These are phyloP conservation scores for Lactarius sp. DNA, from an alignment of 768 basidiomycete genomes.

Conservation along the genomic window DNA sequence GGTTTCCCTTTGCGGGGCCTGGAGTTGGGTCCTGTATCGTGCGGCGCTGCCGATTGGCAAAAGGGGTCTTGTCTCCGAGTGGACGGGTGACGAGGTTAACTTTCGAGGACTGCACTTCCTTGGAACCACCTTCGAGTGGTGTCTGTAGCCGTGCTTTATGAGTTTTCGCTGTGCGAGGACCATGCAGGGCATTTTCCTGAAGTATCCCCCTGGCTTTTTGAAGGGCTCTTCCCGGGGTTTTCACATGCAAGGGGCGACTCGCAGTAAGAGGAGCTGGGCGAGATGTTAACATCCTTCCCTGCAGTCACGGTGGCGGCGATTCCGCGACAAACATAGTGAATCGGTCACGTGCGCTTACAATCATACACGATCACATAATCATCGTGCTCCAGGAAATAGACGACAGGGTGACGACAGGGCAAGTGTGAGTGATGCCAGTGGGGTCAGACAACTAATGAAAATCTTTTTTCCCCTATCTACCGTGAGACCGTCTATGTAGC, in stretches of 20 bases:
- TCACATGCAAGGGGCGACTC: slow-evolving; percentile 32
- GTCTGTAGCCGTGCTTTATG: slow-evolving; percentile 34
- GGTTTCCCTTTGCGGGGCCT: no score
- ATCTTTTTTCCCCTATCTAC: no score
- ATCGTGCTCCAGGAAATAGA: no score
- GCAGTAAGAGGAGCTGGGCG: slow-evolving; percentile 29
- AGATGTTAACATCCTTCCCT: slow-evolving; percentile 21
- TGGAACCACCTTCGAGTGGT: slow-evolving; percentile 32
- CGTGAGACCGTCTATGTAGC: no score
- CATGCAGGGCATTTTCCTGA: slow-evolving; percentile 48
- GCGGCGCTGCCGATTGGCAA: slow-evolving; percentile 55
- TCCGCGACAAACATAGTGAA: no score
- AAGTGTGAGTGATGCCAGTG: no score
- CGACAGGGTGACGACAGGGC: no score
- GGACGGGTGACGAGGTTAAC: slow-evolving; percentile 38
- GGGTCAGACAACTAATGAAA: no score
- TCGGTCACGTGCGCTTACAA: no score
- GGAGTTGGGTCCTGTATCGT: no score
- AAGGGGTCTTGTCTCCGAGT: slow-evolving; percentile 71
- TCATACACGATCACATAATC: no score
- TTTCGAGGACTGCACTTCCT: slow-evolving; percentile 25
- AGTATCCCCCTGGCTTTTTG: slow-evolving; percentile 37
- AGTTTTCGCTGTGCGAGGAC: slow-evolving; percentile 40
- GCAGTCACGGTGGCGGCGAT: no score
- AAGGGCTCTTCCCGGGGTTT: slow-evolving; percentile 52